phyloP scores from a whole-genome alignment of 495 filamentous ascomycete genomes.

The Hypomontagnella submonticulosa region DNA sequence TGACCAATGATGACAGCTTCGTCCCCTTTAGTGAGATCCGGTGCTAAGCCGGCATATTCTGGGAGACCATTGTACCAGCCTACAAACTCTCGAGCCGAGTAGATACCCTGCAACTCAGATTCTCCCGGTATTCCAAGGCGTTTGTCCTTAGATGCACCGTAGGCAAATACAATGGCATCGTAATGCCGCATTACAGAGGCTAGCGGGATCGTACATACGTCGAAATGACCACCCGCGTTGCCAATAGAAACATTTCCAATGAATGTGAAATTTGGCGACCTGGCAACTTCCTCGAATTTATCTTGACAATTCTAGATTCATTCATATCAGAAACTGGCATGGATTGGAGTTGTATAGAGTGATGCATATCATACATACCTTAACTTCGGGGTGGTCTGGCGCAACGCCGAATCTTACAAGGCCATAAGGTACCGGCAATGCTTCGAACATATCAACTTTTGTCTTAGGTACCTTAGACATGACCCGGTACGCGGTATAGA shows the following conservation, averaged over 20 bases:
- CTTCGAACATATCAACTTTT: conserved; percentile 95
- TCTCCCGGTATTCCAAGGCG: conserved; percentile 86
- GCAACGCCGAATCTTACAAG: conserved; percentile 94
- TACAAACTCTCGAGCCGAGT: conserved; percentile 93
- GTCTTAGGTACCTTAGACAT: conserved; percentile 77
- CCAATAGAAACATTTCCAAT: conserved; percentile 90
- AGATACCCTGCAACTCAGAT: conserved; percentile 72
- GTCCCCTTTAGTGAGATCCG: conserved; percentile 80
- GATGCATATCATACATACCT: conserved; percentile 65
- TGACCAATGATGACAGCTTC: conserved; percentile 92
- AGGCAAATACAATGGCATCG: conserved; percentile 91
- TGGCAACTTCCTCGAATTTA: conserved; percentile 88
- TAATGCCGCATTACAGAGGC: conserved; percentile 80
- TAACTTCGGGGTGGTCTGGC: conserved; percentile 97
- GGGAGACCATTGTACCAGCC: conserved; percentile 99
- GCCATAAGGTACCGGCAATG: conserved; percentile 90
- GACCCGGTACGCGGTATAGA: conserved; percentile 89
- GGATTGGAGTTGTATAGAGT: not conserved
- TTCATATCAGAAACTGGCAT: not conserved
- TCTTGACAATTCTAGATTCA: conserved; percentile 85
- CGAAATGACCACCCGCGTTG: conserved; percentile 54
- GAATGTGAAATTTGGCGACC: conserved; percentile 85
- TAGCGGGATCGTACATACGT: conserved; percentile 71
- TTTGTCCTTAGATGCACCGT: conserved; percentile 87
- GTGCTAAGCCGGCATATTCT: conserved; percentile 78